phyloP scores from a whole-genome alignment of 805 yeast species.

The Lachancea fermentati region DNA sequence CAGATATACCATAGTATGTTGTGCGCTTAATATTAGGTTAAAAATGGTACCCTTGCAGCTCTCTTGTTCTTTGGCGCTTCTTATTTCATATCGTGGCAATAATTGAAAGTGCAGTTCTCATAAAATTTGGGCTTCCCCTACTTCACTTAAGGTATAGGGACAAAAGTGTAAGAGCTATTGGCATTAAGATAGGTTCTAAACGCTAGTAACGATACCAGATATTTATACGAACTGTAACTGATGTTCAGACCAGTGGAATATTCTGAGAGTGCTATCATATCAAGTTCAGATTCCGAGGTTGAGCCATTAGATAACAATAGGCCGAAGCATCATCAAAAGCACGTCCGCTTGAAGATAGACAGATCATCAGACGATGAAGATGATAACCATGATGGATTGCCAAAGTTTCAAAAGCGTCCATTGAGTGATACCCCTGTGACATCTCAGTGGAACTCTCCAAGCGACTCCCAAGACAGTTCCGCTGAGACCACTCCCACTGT shows the following conservation, averaged over 20 bases:
- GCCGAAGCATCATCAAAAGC: slow-evolving; percentile 9
- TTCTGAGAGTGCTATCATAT: slow-evolving; percentile 15
- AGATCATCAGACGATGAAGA: slow-evolving; percentile 6
- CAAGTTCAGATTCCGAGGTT: slow-evolving; percentile 21
- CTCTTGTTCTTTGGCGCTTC: no score
- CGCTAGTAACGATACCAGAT: no score
- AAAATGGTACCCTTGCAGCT: no score
- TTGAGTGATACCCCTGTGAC: slow-evolving; percentile 69
- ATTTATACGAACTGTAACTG: neutral
- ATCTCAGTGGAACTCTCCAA: slow-evolving; percentile 53
- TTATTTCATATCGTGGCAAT: no score
- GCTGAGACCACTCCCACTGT: slow-evolving; percentile 27
- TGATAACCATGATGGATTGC: slow-evolving; percentile 23
- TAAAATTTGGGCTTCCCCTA: no score
- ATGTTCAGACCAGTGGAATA: slow-evolving; percentile 21
- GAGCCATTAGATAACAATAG: slow-evolving; percentile 14
- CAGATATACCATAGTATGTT: no score
- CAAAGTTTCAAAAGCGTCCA: slow-evolving; percentile 66
- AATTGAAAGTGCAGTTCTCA: no score
- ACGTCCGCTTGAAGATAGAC: slow-evolving; percentile 14
- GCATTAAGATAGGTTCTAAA: neutral
- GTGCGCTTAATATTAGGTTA: no score
- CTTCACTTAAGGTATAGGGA: no score
- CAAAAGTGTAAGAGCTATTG: no score
- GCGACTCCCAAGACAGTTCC: slow-evolving; percentile 30